phyloP scores from a whole-genome alignment of 441 rosid genomes.

The Raphanus hybrid region DNA sequence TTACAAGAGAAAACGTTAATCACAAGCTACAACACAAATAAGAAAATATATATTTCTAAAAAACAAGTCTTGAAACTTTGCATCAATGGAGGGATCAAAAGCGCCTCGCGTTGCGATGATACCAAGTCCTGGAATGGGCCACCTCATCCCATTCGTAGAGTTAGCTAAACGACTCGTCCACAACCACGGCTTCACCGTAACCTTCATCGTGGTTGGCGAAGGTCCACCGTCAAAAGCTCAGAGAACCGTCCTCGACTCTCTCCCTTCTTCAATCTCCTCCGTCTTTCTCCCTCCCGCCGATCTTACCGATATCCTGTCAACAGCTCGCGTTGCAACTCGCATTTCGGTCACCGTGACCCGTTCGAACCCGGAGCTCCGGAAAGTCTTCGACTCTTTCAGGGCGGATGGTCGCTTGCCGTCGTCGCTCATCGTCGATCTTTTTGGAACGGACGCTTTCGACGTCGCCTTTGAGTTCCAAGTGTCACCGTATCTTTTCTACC shows the following conservation, averaged over 20 bases:
- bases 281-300: constrained; percentile 54
- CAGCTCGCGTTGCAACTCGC: constrained; percentile 43
- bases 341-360: constrained; percentile 49
- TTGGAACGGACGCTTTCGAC: constrained; percentile 50
- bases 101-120: constrained; percentile 49
- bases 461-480: constrained; percentile 48
- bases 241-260: constrained; percentile 47
- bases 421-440: constrained; percentile 53
- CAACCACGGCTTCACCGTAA: constrained; percentile 47
- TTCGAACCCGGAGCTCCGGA: constrained; percentile 46
- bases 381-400: constrained; percentile 30
- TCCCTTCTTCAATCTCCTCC: constrained; percentile 50
- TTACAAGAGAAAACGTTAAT: background rate
- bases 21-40: background rate
- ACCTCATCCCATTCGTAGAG: constrained; percentile 42
- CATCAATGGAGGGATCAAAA: constrained; percentile 43
- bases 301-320: constrained; percentile 48
- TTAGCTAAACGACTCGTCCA: constrained; percentile 44
- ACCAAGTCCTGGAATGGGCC: constrained; percentile 60
- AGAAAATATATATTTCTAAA: background rate
- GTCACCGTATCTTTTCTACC: constrained; percentile 46
- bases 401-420: constrained; percentile 36
- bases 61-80: constrained; percentile 11
- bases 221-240: constrained; percentile 51
- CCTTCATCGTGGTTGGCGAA: constrained; percentile 51